Evolutionary conservation across 345 rosid species (phyloP).

Genomic region (Sisymbrium altissimum): DNA sequence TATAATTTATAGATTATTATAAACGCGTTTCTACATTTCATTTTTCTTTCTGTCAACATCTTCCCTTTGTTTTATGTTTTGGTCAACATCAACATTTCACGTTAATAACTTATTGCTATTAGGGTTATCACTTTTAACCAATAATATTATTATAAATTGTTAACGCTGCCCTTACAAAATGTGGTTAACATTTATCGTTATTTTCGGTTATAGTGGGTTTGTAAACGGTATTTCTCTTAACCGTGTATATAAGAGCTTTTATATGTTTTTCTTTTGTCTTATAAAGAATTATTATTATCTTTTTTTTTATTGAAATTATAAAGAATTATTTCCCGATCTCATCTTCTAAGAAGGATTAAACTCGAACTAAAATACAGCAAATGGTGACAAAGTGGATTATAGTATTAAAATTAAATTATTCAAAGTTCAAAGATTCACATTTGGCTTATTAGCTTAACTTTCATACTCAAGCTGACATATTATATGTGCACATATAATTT

Average conservation of each 20-base stretch:
- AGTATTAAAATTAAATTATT: not conserved
- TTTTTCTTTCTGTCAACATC: not conserved
- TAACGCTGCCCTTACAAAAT: not conserved
- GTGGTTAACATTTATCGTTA: not conserved
- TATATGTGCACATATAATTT: not conserved
- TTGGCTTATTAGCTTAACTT: not conserved
- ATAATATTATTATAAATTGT: not conserved
- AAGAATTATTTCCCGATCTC: not conserved
- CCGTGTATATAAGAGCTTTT: not conserved
- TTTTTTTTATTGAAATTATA: too few relatives aligned
- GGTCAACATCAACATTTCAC: not conserved
- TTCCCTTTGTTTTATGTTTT: not conserved
- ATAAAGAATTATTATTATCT: not conserved
- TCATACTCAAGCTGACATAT: not conserved
- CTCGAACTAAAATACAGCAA: conserved; percentile 3
- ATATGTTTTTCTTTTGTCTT: not conserved
- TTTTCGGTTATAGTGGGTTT: not conserved
- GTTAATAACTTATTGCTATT: not conserved
- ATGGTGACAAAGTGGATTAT: not conserved
- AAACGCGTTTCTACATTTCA: not conserved
- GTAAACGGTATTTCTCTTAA: not conserved
- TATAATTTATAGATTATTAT: too few relatives aligned
- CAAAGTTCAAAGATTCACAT: not conserved
- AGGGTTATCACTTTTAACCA: not conserved
- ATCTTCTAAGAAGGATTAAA: not conserved